Percentiles rank a stretch among this genome's conserved stretches.
These are phyloP conservation scores for Nicotiana tomentosiformis DNA, from an alignment of 257 asterid genomes.

Conservation along the genomic window DNA sequence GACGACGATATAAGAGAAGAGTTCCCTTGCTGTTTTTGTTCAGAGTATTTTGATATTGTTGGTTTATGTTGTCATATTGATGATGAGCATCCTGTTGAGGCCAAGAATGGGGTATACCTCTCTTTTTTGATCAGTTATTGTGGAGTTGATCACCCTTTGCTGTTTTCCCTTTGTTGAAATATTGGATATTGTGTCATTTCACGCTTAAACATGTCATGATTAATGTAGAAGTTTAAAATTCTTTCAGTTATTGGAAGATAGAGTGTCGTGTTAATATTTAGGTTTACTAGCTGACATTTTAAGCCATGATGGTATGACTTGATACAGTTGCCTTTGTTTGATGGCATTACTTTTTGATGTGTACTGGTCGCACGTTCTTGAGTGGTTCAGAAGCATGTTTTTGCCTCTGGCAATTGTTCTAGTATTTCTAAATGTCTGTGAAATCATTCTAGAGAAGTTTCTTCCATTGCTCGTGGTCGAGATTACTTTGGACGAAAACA, in stretches of 20 bases:
- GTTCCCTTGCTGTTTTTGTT: slow-evolving; percentile 75
- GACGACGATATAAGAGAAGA: slow-evolving; percentile 73
- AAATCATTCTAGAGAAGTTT: neutral
- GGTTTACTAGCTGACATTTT: neutral
- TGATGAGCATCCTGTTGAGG: slow-evolving; percentile 85
- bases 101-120: slow-evolving; percentile 56
- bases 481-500: neutral
- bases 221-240: neutral
- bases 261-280: neutral
- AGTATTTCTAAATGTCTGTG: neutral
- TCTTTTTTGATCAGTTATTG: neutral
- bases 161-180: neutral
- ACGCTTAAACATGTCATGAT: neutral
- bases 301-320: neutral
- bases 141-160: neutral
- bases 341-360: neutral
- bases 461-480: neutral
- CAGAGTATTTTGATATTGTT: slow-evolving; percentile 68
- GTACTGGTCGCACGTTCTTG: neutral
- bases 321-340: neutral
- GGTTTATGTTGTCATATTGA: slow-evolving; percentile 87
- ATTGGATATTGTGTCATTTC: neutral
- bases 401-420: neutral
- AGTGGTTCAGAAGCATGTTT: neutral
- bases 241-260: slow-evolving; percentile 1